Percentiles rank a stretch among this genome's conserved stretches.
Conservation (phyloP, 2,329 filamentous ascomycete species). For the Fusarium temperatum region DNA sequence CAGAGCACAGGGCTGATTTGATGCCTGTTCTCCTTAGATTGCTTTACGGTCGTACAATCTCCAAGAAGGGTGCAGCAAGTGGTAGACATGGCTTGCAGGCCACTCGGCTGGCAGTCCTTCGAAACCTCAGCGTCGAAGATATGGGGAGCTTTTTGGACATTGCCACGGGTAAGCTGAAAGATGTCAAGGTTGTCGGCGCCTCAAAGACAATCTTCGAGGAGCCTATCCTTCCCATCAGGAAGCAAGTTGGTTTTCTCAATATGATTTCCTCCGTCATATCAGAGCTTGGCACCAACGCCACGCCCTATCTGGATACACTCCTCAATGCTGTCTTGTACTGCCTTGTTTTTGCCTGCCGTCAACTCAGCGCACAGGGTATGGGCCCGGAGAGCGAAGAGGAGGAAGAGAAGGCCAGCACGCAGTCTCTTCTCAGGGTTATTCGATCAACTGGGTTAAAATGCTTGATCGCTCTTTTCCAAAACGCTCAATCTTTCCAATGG, state of each 20-base stretch:
- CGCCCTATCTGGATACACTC: slow-evolving; percentile 72
- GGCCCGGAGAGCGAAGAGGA: slow-evolving; percentile 51
- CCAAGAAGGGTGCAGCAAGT: slow-evolving; percentile 78
- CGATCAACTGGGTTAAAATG: slow-evolving; percentile 83
- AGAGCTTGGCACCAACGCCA: slow-evolving; percentile 79
- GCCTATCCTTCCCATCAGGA: slow-evolving; percentile 73
- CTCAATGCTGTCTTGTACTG: slow-evolving; percentile 85
- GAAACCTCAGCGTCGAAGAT: slow-evolving; percentile 77
- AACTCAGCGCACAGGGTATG: slow-evolving; percentile 55
- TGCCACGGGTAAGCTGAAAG: slow-evolving; percentile 75
- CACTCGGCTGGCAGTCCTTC: slow-evolving; percentile 81
- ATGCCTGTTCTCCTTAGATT: slow-evolving; percentile 89
- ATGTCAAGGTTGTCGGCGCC: slow-evolving; percentile 66
- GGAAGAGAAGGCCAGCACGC: slow-evolving; percentile 54
- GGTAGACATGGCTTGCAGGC: slow-evolving; percentile 84
- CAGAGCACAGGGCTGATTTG: slow-evolving; percentile 75
- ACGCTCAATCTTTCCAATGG: slow-evolving; percentile 77
- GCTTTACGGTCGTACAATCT: slow-evolving; percentile 89
- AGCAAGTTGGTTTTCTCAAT: slow-evolving; percentile 90
- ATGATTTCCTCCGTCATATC: slow-evolving; percentile 90
- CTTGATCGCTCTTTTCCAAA: slow-evolving; percentile 79
- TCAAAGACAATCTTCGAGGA: slow-evolving; percentile 62
- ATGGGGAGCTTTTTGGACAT: slow-evolving; percentile 86
- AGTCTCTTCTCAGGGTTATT: slow-evolving; percentile 71
- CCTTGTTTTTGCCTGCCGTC: slow-evolving; percentile 74